Percentiles rank a stretch among this genome's conserved stretches.
phyloP scores from a whole-genome alignment of 495 filamentous ascomycete species.

The Glutinoglossum americanum region DNA sequence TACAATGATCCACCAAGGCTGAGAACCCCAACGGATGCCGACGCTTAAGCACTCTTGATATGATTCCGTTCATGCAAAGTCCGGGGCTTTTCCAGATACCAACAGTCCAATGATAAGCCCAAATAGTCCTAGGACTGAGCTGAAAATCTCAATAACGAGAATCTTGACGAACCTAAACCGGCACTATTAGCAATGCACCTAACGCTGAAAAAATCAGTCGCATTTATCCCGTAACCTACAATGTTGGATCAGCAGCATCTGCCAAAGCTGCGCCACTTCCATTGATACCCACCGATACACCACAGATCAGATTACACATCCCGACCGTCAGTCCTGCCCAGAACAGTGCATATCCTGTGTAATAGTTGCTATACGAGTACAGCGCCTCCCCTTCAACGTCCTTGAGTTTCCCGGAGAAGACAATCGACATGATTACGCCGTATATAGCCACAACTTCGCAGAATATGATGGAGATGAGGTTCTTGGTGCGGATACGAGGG shows the following conservation, averaged over 20 bases:
- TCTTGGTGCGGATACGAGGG: constrained; percentile 94
- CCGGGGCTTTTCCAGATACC: constrained; percentile 55
- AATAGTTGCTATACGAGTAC: constrained; percentile 52
- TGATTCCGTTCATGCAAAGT: constrained; percentile 31
- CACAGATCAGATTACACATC: constrained; percentile 85
- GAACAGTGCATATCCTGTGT: constrained; percentile 91
- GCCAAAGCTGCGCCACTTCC: constrained; percentile 90
- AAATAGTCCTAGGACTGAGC: constrained; percentile 92
- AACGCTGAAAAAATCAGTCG: no score
- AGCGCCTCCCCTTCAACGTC: constrained; percentile 27
- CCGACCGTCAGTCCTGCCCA: constrained; percentile 91
- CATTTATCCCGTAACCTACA: constrained; percentile 34
- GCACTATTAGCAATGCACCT: neutral
- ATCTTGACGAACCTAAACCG: constrained; percentile 79
- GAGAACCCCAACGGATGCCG: neutral
- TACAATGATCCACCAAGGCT: neutral
- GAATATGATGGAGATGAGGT: constrained; percentile 99
- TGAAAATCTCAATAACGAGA: constrained; percentile 98
- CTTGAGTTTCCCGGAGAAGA: constrained; percentile 76
- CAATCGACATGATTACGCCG: constrained; percentile 98
- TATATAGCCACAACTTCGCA: constrained; percentile 99
- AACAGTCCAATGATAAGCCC: constrained; percentile 88
- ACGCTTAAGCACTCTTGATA: neutral
- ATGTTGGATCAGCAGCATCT: constrained; percentile 76
- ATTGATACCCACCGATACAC: constrained; percentile 93